These are phyloP conservation scores for Begonia fuchsioides DNA, from an alignment of 306 rosid species.

Conservation along the genomic window DNA sequence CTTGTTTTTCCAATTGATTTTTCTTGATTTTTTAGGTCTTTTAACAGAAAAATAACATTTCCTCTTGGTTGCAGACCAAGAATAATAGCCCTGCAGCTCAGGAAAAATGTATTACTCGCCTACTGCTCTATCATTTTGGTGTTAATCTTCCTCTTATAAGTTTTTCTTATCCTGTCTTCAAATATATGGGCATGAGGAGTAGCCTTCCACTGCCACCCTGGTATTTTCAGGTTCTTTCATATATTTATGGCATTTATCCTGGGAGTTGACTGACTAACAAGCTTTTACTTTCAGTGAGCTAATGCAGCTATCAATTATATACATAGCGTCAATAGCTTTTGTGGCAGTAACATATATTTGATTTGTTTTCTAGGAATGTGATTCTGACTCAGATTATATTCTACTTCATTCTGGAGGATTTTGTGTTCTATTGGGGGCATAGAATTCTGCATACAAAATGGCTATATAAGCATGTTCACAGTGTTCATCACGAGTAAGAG, in stretches of 20 bases:
- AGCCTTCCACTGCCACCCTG: slow-evolving; percentile 94
- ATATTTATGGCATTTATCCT: slow-evolving; percentile 17
- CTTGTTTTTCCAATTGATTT: too few species aligned
- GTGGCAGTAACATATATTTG: slow-evolving; percentile 4
- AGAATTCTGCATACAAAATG: slow-evolving; percentile 91
- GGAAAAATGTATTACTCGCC: slow-evolving; percentile 19
- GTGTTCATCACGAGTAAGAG: slow-evolving; percentile 84
- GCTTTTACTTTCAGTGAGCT: too few species aligned
- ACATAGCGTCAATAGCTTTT: not conserved
- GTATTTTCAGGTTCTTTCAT: slow-evolving; percentile 83
- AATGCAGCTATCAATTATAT: not conserved
- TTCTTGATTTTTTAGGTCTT: too few species aligned
- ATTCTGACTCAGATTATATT: slow-evolving; percentile 54
- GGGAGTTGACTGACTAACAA: too few species aligned
- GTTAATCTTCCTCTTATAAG: slow-evolving; percentile 91
- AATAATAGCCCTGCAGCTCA: too few species aligned
- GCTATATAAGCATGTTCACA: slow-evolving; percentile 92
- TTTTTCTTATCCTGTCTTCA: slow-evolving; percentile 74
- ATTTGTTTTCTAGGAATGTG: slow-evolving; percentile 42
- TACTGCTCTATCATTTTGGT: slow-evolving; percentile 68
- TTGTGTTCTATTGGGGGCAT: slow-evolving; percentile 95
- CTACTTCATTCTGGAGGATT: slow-evolving; percentile 91
- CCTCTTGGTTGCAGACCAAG: too few species aligned
- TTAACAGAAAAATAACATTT: too few species aligned
- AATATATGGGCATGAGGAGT: slow-evolving; percentile 76